Conservation (phyloP, 306 rosid species). For the Quercus alba region DNA sequence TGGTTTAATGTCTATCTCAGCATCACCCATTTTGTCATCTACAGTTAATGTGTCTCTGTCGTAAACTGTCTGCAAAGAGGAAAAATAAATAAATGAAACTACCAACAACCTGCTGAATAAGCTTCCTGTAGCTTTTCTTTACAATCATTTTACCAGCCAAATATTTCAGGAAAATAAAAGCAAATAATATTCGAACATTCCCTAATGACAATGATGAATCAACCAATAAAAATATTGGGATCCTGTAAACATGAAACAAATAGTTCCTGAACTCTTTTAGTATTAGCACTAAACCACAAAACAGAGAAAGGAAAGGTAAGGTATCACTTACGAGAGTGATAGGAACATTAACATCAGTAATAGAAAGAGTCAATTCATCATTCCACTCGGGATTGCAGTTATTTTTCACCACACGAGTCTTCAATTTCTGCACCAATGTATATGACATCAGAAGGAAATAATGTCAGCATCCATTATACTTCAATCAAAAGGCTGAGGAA, state of each 20-base stretch:
- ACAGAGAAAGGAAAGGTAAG: not conserved
- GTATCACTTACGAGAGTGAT: constrained; percentile 50
- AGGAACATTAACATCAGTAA: constrained; percentile 39
- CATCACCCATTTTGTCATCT: constrained; percentile 89
- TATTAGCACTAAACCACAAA: not conserved
- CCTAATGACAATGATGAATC: not conserved
- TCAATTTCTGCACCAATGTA: constrained; percentile 48
- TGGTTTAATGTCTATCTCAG: constrained; percentile 69
- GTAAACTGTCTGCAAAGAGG: constrained; percentile 45
- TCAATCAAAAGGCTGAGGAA: not conserved
- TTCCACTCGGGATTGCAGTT: constrained; percentile 82
- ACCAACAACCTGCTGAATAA: not conserved
- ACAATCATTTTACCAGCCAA: not conserved
- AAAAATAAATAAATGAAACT: not conserved
- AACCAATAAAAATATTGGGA: not conserved
- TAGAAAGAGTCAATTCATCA: constrained; percentile 69
- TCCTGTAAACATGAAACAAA: not conserved
- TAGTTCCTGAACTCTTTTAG: not conserved
- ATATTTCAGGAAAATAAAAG: not conserved
- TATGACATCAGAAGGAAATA: not conserved
- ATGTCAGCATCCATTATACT: not conserved
- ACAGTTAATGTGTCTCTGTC: constrained; percentile 64
- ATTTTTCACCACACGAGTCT: constrained; percentile 49
- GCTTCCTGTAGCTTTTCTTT: not conserved
- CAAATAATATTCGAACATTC: not conserved